These are phyloP conservation scores for Colletotrichum lindemuthianum DNA, from an alignment of 2,329 filamentous ascomycete species.

Conservation along the genomic window DNA sequence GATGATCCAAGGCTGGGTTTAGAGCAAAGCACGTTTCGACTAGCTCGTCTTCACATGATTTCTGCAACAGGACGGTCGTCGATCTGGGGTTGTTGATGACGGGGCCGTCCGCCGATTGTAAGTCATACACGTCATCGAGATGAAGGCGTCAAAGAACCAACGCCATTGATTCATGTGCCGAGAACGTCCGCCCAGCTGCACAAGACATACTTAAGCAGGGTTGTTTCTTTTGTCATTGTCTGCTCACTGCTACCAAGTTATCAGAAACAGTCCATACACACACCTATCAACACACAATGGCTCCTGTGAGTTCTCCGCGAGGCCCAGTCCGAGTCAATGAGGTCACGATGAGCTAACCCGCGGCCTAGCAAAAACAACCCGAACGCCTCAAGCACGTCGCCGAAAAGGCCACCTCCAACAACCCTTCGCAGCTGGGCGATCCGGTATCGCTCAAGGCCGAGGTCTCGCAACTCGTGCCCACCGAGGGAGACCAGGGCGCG, in stretches of 20 bases:
- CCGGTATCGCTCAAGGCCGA: constrained; percentile 53
- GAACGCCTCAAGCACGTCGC: constrained; percentile 35
- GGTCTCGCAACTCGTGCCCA: constrained; percentile 29
- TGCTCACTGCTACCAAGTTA: background rate
- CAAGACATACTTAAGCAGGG: background rate
- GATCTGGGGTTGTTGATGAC: background rate
- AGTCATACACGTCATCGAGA: constrained; percentile 37
- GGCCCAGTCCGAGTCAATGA: background rate
- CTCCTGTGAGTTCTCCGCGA: constrained; percentile 19
- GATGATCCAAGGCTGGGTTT: background rate
- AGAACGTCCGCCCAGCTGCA: background rate
- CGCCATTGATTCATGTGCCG: constrained; percentile 2
- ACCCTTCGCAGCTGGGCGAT: constrained; percentile 52
- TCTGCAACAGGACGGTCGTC: constrained; percentile 16
- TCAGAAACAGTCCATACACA: background rate
- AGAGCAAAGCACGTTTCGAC: background rate
- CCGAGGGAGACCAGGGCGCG: constrained; percentile 27
- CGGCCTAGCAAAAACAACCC: constrained; percentile 24
- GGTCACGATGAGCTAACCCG: constrained; percentile 1
- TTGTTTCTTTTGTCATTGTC: background rate
- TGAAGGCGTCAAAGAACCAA: constrained; percentile 29
- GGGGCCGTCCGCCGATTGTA: constrained; percentile 17
- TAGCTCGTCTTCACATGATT: constrained; percentile 19
- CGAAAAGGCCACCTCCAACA: constrained; percentile 38
- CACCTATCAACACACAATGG: constrained; percentile 4